Base-by-base conservation (phyloP, 441 rosid genomes). In the Syzygium malaccense region DNA sequence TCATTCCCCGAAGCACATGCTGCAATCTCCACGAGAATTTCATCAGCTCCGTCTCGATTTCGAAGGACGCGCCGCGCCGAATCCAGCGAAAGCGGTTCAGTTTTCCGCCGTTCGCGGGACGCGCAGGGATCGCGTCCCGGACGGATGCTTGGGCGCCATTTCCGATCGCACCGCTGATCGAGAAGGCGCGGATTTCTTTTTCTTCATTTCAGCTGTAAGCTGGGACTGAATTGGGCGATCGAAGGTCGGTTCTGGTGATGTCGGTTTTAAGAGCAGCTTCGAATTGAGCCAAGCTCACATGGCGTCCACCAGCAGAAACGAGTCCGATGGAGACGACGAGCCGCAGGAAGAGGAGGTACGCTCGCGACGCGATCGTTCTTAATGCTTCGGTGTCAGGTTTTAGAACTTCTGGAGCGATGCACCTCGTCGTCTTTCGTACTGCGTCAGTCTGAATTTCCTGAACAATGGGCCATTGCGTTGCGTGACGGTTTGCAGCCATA, bases 251-350 rank as follows among this genome's bases (percentile, higher is more conserved):
- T 19, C 83, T 45, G 83, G 51, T 1, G 83, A 71, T 33, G 83
- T 37, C 83, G 83, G 83, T 13, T 17, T 17, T 71, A 71, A 3
- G 51, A 71, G 83, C 83, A 71, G 83, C 83, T 37, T 37, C 83
- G 2, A 71, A 23, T 71, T 25, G n/a, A 71, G 83, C 18, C 51
- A 14, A 12, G 41, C n/a, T 37, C 83, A 26, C 85, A 97, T 97
- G 99, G 98, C 96, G 79, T 94, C 98, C 71, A 91, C 94, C 55
- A 92, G 96, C 93, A 92, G 90, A 91, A 87, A 89, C 84, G 90
- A 91, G 88, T 88, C 91, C 86, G 86, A 85, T n/a, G 94, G 91
- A 89, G 95, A 94, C 86, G 96, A 94, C 10, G 96, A 92, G 90
- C 92, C 88, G 86, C 88, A 53, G 88, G 97, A 95, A 57, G 96